Evolutionary conservation across 768 basidiomycete species (phyloP).

Genomic region (Panus rudis): DNA sequence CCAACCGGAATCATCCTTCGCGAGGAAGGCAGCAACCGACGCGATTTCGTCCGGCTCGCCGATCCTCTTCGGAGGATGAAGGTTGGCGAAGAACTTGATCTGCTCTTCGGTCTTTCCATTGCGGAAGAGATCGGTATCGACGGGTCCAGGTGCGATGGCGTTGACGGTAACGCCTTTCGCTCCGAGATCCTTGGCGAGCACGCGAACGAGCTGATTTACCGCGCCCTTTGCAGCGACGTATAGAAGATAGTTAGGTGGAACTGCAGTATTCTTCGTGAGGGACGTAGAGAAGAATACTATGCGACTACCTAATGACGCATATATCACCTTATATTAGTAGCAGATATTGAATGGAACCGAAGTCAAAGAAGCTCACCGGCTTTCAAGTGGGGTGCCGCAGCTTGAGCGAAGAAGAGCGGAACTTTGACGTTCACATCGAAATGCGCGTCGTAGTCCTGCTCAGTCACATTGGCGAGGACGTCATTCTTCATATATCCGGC

Average conservation of each 20-base stretch:
- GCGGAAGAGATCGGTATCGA: slow-evolving; percentile 43
- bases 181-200: slow-evolving; percentile 47
- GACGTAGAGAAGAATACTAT: slow-evolving; percentile 49
- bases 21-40: slow-evolving; percentile 40
- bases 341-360: not conserved
- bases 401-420: slow-evolving; percentile 43
- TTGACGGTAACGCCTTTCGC: slow-evolving; percentile 43
- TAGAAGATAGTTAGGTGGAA: slow-evolving; percentile 37
- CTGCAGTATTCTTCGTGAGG: slow-evolving; percentile 32
- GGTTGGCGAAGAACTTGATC: slow-evolving; percentile 34
- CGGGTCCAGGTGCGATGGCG: slow-evolving; percentile 41
- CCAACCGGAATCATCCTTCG: slow-evolving; percentile 44
- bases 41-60: slow-evolving; percentile 43
- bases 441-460: slow-evolving; percentile 17
- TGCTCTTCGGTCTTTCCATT: slow-evolving; percentile 37
- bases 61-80: slow-evolving; percentile 36
- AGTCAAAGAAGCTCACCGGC: slow-evolving; percentile 29
- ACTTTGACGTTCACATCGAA: slow-evolving; percentile 47
- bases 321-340: not conserved
- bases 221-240: slow-evolving; percentile 50
- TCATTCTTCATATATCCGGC: slow-evolving; percentile 14
- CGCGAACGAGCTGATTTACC: slow-evolving; percentile 45
- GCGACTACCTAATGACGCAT: slow-evolving; percentile 31
- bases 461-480: not conserved
- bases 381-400: slow-evolving; percentile 32